phyloP scores from a whole-genome alignment of 1,284 basidiomycete genomes.

The Ustilago lituana region DNA sequence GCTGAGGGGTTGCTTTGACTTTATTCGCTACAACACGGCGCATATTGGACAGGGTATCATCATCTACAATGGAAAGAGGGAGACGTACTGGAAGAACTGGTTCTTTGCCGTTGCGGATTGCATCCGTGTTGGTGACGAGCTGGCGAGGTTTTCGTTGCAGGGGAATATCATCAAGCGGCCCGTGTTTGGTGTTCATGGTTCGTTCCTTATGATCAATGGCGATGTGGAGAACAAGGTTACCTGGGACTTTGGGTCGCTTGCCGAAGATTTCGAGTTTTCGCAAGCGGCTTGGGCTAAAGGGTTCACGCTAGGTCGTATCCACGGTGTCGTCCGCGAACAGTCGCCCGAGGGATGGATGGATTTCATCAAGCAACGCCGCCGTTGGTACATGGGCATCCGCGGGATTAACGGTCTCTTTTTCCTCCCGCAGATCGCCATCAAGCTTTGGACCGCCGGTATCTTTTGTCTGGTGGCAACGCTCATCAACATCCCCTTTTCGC shows the following conservation, averaged over 20 bases:
- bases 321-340: conserved; percentile 69
- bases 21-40: conserved; percentile 68
- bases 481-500: conserved; percentile 68
- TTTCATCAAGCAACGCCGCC: conserved; percentile 69
- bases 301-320: conserved; percentile 68
- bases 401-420: conserved; percentile 67
- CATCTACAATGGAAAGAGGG: conserved; percentile 68
- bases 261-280: conserved; percentile 69
- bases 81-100: conserved; percentile 69
- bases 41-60: conserved; percentile 70
- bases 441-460: conserved; percentile 69
- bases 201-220: conserved; percentile 69
- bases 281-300: conserved; percentile 69
- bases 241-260: conserved; percentile 66
- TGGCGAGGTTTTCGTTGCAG: conserved; percentile 69
- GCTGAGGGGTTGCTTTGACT: conserved; percentile 68
- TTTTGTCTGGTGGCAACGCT: conserved; percentile 68
- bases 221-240: conserved; percentile 69
- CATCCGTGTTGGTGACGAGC: conserved; percentile 69
- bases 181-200: conserved; percentile 69
- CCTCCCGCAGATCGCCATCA: conserved; percentile 68
- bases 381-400: conserved; percentile 69
- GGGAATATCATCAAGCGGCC: conserved; percentile 68
- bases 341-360: conserved; percentile 67
- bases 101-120: conserved; percentile 69